Conservation (phyloP, 2,329 filamentous ascomycete genomes). For the Ceratocystis diversiconidia region DNA sequence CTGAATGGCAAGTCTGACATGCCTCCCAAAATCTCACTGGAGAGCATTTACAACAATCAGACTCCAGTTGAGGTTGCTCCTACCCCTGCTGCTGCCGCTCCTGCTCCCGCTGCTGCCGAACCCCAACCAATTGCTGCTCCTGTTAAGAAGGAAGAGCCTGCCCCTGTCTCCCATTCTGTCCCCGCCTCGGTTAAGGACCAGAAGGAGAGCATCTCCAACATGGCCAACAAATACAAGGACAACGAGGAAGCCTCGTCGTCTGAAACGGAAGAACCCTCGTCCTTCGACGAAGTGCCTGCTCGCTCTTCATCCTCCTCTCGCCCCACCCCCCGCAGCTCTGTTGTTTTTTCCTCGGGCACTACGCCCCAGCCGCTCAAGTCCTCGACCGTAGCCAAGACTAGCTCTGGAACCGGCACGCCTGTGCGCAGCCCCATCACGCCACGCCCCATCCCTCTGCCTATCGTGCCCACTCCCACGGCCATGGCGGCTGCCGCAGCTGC, state of each 20-base stretch:
- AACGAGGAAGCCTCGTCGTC: slow-evolving; percentile 40
- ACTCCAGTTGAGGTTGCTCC: slow-evolving; percentile 59
- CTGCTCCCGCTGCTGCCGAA: slow-evolving; percentile 23
- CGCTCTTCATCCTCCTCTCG: slow-evolving; percentile 28
- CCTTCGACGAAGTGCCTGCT: slow-evolving; percentile 73
- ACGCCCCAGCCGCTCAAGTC: slow-evolving; percentile 17
- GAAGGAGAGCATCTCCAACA: slow-evolving; percentile 69
- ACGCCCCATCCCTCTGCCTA: slow-evolving; percentile 24
- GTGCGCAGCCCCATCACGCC: slow-evolving; percentile 23
- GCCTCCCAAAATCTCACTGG: slow-evolving; percentile 85
- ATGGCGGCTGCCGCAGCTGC: slow-evolving; percentile 22
- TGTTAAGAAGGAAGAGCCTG: slow-evolving; percentile 15
- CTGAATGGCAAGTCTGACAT: slow-evolving; percentile 68
- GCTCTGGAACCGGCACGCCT: slow-evolving; percentile 23
- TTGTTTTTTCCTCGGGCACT: slow-evolving; percentile 16
- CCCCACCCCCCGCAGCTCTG: slow-evolving; percentile 15
- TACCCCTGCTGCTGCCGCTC: slow-evolving; percentile 24
- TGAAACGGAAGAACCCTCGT: slow-evolving; percentile 53
- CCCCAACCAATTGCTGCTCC: slow-evolving; percentile 24
- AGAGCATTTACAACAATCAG: slow-evolving; percentile 76
- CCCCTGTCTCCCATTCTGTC: slow-evolving; percentile 23
- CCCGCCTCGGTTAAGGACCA: slow-evolving; percentile 68
- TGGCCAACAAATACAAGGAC: slow-evolving; percentile 79
- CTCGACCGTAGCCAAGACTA: slow-evolving; percentile 17
- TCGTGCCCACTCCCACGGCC: slow-evolving; percentile 23